Conservation (phyloP, 305 asterid genomes). For the Solanum hybrid region DNA sequence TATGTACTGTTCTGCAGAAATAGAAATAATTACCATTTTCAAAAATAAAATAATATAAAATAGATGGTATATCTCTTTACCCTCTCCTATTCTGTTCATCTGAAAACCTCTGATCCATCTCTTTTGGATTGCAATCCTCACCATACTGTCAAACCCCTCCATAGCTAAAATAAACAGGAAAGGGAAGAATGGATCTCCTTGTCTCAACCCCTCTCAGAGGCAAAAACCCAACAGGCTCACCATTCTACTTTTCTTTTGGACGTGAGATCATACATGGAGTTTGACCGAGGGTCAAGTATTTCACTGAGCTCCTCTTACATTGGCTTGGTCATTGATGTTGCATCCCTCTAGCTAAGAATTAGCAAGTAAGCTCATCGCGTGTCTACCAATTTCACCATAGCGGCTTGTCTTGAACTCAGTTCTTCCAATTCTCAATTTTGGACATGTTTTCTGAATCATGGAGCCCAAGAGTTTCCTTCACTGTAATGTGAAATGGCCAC, state of each 20-base stretch:
- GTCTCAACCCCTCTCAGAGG: not conserved
- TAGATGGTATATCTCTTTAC: not conserved
- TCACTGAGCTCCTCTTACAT: not conserved
- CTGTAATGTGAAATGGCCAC: not conserved
- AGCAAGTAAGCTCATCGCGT: not conserved
- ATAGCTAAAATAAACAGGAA: not conserved
- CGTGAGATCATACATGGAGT: not conserved
- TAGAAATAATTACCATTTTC: too few relatives aligned
- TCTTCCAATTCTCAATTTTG: not conserved
- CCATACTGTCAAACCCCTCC: not conserved
- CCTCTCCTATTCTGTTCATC: not conserved
- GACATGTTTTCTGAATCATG: not conserved
- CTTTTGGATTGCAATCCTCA: not conserved
- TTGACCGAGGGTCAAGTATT: not conserved
- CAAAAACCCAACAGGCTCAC: not conserved
- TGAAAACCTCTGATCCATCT: not conserved
- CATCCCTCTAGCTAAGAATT: not conserved
- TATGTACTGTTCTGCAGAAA: too few relatives aligned
- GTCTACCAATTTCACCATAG: too few relatives aligned
- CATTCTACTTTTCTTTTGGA: not conserved
- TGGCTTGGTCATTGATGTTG: not conserved
- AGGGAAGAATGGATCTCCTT: not conserved
- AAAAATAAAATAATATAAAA: too few relatives aligned
- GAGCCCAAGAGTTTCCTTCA: not conserved
- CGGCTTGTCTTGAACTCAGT: not conserved